A percentile compares a stretch with the other conserved stretches of the same genome.
Conservation (phyloP, 2,329 filamentous ascomycete genomes). For the Colletotrichum sp. region DNA sequence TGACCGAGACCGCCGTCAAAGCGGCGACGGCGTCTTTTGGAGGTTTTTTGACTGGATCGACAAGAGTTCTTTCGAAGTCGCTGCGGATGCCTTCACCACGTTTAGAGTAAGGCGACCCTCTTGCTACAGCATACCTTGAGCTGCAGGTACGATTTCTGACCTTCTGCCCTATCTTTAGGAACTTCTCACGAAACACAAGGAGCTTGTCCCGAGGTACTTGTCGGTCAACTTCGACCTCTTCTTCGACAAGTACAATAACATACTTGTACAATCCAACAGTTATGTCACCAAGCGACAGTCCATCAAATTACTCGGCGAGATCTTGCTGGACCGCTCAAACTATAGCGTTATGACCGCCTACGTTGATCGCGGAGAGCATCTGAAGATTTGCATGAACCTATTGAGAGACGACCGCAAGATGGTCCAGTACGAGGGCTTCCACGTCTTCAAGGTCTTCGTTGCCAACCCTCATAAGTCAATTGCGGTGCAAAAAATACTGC, state of each 20-base stretch:
- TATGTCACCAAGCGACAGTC: slow-evolving; percentile 99
- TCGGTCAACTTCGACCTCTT: slow-evolving; percentile 91
- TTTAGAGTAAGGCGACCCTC: slow-evolving; percentile 72
- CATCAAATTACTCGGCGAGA: slow-evolving; percentile 95
- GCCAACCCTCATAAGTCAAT: slow-evolving; percentile 98
- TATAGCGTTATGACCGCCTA: slow-evolving; percentile 99
- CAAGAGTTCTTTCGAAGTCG: slow-evolving; percentile 94
- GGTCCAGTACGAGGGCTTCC: slow-evolving; percentile 99
- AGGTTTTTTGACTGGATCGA: slow-evolving; percentile 98
- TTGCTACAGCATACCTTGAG: neutral
- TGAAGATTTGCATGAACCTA: slow-evolving; percentile 98
- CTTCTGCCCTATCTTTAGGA: slow-evolving; percentile 59
- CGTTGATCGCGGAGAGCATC: slow-evolving; percentile 91
- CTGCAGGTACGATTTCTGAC: neutral
- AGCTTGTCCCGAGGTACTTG: slow-evolving; percentile 86
- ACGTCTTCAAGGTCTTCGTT: slow-evolving; percentile 99
- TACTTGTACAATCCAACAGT: slow-evolving; percentile 87
- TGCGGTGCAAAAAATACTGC: slow-evolving; percentile 91
- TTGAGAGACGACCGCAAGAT: slow-evolving; percentile 95
- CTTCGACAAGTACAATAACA: slow-evolving; percentile 88
- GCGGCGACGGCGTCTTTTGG: slow-evolving; percentile 90
- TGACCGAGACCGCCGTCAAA: slow-evolving; percentile 76
- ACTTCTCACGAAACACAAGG: slow-evolving; percentile 92
- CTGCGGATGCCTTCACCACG: slow-evolving; percentile 96
- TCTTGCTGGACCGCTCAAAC: slow-evolving; percentile 91